These are phyloP conservation scores for Phaffia australis DNA, from an alignment of 768 basidiomycete genomes.

Conservation along the genomic window DNA sequence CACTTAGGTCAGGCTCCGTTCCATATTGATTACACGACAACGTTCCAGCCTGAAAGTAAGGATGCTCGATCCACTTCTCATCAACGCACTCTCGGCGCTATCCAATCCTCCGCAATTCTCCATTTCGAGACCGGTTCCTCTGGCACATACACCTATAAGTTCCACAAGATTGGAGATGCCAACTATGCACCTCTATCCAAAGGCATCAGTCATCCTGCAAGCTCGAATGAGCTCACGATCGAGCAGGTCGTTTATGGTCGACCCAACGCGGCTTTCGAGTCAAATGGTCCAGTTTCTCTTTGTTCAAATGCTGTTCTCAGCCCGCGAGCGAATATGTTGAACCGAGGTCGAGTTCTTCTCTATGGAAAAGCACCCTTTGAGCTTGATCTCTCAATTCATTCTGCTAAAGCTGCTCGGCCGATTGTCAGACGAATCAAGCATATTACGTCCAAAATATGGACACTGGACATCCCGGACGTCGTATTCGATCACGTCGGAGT, in stretches of 20 bases:
- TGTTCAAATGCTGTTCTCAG: constrained; percentile 62
- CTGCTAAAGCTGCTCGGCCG: constrained; percentile 20
- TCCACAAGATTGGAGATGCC: constrained; percentile 75
- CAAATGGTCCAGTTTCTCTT: constrained; percentile 50
- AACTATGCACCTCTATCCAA: constrained; percentile 63
- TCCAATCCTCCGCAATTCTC: constrained; percentile 66
- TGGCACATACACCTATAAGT: constrained; percentile 78
- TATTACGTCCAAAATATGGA: constrained; percentile 52
- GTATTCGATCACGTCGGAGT: constrained; percentile 67
- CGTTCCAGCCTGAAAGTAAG: constrained; percentile 56
- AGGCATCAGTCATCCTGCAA: constrained; percentile 46
- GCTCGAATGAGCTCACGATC: constrained; percentile 60
- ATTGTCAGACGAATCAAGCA: constrained; percentile 38
- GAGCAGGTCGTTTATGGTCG: constrained; percentile 75
- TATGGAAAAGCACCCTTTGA: constrained; percentile 80
- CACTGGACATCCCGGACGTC: constrained; percentile 54
- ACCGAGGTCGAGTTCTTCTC: constrained; percentile 56
- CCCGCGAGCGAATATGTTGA: constrained; percentile 46
- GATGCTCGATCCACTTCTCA: constrained; percentile 29
- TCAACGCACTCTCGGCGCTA: constrained; percentile 61
- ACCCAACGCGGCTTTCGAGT: constrained; percentile 70
- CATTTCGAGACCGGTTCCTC: constrained; percentile 66
- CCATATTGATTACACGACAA: constrained; percentile 65
- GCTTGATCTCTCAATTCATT: constrained; percentile 55
- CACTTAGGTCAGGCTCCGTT: constrained; percentile 73